phyloP scores from a whole-genome alignment of 2,329 filamentous ascomycete genomes.

The Cladosporium sp. region DNA sequence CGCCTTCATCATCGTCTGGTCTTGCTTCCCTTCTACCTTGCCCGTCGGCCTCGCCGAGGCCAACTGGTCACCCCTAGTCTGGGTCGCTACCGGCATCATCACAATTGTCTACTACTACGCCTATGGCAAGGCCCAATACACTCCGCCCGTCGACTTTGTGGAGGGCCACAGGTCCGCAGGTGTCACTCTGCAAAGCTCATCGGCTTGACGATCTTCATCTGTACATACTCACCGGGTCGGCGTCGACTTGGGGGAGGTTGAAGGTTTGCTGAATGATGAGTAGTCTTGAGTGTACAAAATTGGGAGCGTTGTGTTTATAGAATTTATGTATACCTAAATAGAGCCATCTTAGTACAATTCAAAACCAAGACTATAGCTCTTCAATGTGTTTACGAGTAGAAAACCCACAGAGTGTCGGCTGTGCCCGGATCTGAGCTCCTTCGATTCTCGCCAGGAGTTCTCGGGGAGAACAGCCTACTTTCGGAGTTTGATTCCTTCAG shows the following conservation, averaged over 20 bases:
- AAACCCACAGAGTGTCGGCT: too few species aligned
- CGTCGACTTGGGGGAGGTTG: background rate
- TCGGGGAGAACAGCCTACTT: too few species aligned
- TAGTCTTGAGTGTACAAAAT: background rate
- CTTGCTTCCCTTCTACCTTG: slow-evolving; percentile 27
- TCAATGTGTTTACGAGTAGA: too few species aligned
- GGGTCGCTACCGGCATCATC: slow-evolving; percentile 25
- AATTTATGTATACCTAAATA: too few species aligned
- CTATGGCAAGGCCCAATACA: slow-evolving; percentile 27
- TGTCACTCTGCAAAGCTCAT: slow-evolving; percentile 19
- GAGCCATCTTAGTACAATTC: too few species aligned
- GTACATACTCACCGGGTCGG: background rate
- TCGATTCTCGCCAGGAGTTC: too few species aligned
- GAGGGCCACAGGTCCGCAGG: slow-evolving; percentile 22
- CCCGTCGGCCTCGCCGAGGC: slow-evolving; percentile 23
- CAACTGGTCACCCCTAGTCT: slow-evolving; percentile 31
- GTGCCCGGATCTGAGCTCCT: too few species aligned
- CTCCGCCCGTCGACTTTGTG: slow-evolving; percentile 28
- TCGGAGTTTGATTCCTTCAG: too few species aligned
- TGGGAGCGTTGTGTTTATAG: too few species aligned
- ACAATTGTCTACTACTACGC: slow-evolving; percentile 23
- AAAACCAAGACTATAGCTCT: too few species aligned
- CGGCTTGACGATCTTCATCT: slow-evolving; percentile 6
- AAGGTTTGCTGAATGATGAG: background rate
- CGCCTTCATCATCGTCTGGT: slow-evolving; percentile 28